Conservation (phyloP, 1,284 basidiomycete genomes). For the Schizophyllum amplum region DNA sequence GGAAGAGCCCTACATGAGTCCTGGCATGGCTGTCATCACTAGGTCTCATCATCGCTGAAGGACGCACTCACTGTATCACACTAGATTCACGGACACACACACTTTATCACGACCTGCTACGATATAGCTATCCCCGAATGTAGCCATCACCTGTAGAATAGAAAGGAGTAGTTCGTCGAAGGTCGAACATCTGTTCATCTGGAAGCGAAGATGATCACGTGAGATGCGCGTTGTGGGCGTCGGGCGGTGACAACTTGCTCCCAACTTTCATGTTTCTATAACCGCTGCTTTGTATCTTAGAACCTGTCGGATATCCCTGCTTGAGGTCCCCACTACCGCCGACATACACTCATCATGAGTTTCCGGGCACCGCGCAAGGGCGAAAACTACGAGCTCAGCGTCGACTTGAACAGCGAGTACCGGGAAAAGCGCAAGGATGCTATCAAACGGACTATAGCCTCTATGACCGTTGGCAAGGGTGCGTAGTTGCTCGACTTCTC, state of each 20-base stretch:
- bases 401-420: conserved; percentile 95
- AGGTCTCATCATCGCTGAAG: not conserved
- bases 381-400: conserved; percentile 92
- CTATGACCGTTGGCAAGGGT: conserved; percentile 95
- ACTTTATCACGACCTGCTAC: no score
- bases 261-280: not conserved
- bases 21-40: not conserved
- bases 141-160: no score
- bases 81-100: no score
- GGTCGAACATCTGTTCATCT: no score
- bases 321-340: not conserved
- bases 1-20: not conserved
- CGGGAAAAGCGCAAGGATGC: conserved; percentile 95
- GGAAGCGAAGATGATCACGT: no score
- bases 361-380: conserved; percentile 67
- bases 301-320: not conserved
- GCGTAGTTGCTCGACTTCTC: conserved; percentile 13
- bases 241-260: no score
- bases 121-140: no score
- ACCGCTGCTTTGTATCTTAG: not conserved
- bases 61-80: no score
- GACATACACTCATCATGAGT: conserved; percentile 36
- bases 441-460: conserved; percentile 93
- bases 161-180: no score
- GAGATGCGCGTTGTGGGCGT: no score